Conservation (phyloP, 306 rosid species). For the Phaseolus lunatus region DNA sequence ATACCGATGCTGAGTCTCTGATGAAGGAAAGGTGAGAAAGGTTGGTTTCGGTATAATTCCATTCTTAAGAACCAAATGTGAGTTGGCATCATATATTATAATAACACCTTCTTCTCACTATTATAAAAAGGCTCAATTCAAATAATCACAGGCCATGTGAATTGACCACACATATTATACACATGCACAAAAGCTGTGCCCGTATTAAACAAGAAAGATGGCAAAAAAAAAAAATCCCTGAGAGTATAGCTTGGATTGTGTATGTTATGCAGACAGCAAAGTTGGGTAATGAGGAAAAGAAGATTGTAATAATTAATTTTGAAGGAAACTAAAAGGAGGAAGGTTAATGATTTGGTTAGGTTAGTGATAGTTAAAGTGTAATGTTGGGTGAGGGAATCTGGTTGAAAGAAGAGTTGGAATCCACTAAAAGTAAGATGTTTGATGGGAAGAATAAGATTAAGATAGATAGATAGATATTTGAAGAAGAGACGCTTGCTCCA, state of each 20-base stretch:
- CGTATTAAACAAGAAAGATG: conserved; percentile 45
- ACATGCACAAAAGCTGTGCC: conserved; percentile 39
- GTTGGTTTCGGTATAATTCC: conserved; percentile 39
- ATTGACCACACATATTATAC: conserved; percentile 49
- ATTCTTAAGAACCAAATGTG: conserved; percentile 43
- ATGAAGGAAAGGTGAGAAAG: conserved; percentile 35
- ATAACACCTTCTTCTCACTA: conserved; percentile 30
- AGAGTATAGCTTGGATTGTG: conserved; percentile 19
- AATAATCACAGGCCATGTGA: conserved; percentile 46
- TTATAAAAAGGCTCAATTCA: conserved; percentile 35
- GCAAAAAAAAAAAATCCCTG: neutral
- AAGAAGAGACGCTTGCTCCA: conserved; percentile 57
- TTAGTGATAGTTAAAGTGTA: conserved; percentile 64
- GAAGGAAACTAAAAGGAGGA: conserved; percentile 43
- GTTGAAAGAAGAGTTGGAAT: conserved; percentile 95
- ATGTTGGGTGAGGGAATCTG: conserved; percentile 53
- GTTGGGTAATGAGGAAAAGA: conserved; percentile 22
- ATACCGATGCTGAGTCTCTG: conserved; percentile 44
- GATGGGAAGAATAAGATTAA: conserved; percentile 51
- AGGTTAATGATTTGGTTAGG: conserved; percentile 48
- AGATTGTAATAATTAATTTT: neutral
- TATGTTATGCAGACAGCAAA: neutral
- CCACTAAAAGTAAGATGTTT: conserved; percentile 71
- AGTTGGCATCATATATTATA: conserved; percentile 49
- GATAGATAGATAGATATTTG: conserved; percentile 43